Base-by-base conservation (phyloP, 148 eudicot genomes). In the Rhododendron molle region DNA sequence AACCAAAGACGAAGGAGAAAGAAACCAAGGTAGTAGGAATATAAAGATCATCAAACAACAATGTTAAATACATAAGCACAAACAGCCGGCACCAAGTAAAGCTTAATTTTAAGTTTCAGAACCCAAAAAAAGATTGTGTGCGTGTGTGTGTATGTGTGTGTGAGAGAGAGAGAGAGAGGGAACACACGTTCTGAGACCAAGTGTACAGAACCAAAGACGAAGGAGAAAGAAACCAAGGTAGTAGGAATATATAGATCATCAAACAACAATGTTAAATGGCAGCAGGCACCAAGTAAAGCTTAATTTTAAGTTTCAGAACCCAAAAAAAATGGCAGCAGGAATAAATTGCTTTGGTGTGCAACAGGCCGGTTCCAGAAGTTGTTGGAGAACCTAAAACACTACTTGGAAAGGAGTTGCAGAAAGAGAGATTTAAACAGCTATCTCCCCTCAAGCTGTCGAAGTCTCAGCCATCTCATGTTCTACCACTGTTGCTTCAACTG, bases 391-490 rank as follows among this genome's bases (percentile, higher is more conserved):
- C 34, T 56, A 28, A 47, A 78, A 78, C 54, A 26, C 23, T 78
- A 47, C 81, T 38, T 49, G 60, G 58, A 13, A 79, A 49, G 36
- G 60, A 49, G 36, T 47, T 49, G 28, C 40, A 79, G 38, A 78
- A 46, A 78, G 81, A 78, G 21, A 47, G 58, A 78, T 47, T 47
- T 4, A 11, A 77, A 8, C 60, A 54, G 34, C 69, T 72, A 36
- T 28, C 11, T 60, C 21, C 11, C 47, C 89, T 90, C 89, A 91
- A n/a, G 89, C 8, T 6, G 26, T 82, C 18, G 86, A 83, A 14
- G 86, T 93, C 87, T 97, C 98, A 52, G 87, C 86, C 99, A 97
- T 97, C 86, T 95, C 98, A 76, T 97, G 98, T 85, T 97, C 96
- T 50, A 92, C 92, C 0, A 88, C 80, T 32, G 91, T 83, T 32